These are phyloP conservation scores for Xylaria sp. DNA, from an alignment of 2,329 filamentous ascomycete genomes.

Conservation along the genomic window DNA sequence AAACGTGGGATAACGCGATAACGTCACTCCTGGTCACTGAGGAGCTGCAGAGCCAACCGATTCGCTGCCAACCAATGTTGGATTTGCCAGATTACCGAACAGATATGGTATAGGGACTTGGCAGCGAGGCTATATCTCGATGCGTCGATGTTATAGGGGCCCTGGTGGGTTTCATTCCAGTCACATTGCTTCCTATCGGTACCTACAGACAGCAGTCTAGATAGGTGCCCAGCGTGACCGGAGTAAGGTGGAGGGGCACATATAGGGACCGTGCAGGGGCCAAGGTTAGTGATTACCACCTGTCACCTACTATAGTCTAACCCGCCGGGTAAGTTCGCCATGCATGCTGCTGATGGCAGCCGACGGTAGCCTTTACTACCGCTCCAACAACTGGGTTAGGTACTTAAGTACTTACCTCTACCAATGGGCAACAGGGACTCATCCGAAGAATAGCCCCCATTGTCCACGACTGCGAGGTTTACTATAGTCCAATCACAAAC, in stretches of 20 bases:
- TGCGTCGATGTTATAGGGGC: too few species aligned
- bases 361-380: not conserved
- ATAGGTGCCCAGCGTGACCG: slow-evolving; percentile 8
- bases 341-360: slow-evolving; percentile 1
- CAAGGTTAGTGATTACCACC: too few species aligned
- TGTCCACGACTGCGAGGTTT: too few species aligned
- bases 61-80: not conserved
- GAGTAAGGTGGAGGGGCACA: too few species aligned
- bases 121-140: not conserved
- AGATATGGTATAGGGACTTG: not conserved
- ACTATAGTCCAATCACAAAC: not conserved
- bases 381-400: too few species aligned
- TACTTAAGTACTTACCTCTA: too few species aligned
- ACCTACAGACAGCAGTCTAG: too few species aligned
- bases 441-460: slow-evolving; percentile 23
- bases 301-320: too few species aligned
- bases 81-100: not conserved
- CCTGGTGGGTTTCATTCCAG: not conserved
- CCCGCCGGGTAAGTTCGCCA: not conserved
- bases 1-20: slow-evolving; percentile 1
- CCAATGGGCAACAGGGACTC: not conserved
- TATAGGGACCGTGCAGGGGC: too few species aligned
- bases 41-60: not conserved
- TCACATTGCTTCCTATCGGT: not conserved
- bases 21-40: not conserved